These are phyloP conservation scores for Nigrograna mackinnonii DNA, from an alignment of 2,329 filamentous ascomycete species.

Conservation along the genomic window DNA sequence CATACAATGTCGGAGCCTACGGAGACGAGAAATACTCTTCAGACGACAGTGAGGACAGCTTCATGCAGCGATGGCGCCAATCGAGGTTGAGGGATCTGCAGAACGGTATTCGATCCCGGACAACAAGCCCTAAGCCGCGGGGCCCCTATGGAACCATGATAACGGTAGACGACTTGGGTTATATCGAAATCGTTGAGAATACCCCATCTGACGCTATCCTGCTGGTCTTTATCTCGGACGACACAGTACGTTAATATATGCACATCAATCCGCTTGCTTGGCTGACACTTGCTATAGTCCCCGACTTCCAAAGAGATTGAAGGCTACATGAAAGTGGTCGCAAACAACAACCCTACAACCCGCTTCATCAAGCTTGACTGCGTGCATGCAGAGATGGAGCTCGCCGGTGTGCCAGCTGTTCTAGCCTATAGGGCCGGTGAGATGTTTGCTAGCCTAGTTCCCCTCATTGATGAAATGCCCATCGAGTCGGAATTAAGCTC, in stretches of 20 bases:
- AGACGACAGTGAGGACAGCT: conserved; percentile 64
- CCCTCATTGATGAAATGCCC: conserved; percentile 84
- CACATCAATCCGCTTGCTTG: too few relatives aligned
- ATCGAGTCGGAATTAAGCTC: conserved; percentile 55
- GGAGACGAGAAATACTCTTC: conserved; percentile 52
- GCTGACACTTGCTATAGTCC: conserved; percentile 60
- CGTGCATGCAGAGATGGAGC: conserved; percentile 92
- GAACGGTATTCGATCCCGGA: conserved; percentile 64
- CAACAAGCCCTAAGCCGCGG: conserved; percentile 72
- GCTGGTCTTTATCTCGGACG: conserved; percentile 91
- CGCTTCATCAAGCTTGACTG: conserved; percentile 92
- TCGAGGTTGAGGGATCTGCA: conserved; percentile 74
- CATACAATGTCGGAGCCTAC: conserved; percentile 38
- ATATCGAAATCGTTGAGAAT: conserved; percentile 95
- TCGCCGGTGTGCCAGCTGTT: conserved; percentile 82
- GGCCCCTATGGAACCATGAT: conserved; percentile 79
- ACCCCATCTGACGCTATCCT: conserved; percentile 80
- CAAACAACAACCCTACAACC: conserved; percentile 69
- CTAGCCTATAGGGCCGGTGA: conserved; percentile 89
- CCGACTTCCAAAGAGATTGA: conserved; percentile 79
- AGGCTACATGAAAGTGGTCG: conserved; percentile 74
- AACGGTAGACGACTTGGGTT: conserved; percentile 85
- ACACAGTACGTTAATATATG: conserved; percentile 75
- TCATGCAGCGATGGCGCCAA: conserved; percentile 85
- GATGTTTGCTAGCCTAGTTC: conserved; percentile 86